These are phyloP conservation scores for Mycena maculata DNA, from an alignment of 768 basidiomycete species.

Conservation along the genomic window DNA sequence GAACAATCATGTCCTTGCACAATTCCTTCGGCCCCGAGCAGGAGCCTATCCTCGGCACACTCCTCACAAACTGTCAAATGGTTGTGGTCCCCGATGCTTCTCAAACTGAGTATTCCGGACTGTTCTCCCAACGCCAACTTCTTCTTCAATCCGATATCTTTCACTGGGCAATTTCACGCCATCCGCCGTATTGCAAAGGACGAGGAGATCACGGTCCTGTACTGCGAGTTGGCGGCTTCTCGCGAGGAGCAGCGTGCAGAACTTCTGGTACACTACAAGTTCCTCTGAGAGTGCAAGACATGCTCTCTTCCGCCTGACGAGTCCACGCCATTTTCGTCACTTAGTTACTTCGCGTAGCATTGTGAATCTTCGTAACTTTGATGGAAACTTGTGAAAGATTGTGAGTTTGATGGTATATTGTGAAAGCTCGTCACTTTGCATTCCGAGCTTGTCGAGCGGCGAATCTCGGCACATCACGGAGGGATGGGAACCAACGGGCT, in stretches of 20 bases:
- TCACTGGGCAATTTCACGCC: conserved; percentile 25
- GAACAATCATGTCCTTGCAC: conserved; percentile 14
- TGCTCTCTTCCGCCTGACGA: conserved; percentile 23
- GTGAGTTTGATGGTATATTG: too few relatives aligned
- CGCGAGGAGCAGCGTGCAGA: conserved; percentile 21
- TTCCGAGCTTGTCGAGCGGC: too few relatives aligned
- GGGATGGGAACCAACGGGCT: too few relatives aligned
- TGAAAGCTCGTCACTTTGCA: too few relatives aligned
- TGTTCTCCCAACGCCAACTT: conserved; percentile 26
- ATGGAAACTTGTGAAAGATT: too few relatives aligned
- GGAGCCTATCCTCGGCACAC: conserved; percentile 20
- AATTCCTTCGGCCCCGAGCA: conserved; percentile 24
- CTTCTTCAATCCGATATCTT: conserved; percentile 17
- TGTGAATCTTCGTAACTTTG: too few relatives aligned
- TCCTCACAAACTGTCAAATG: conserved; percentile 19
- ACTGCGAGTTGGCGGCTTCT: conserved; percentile 23
- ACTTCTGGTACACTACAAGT: conserved; percentile 26
- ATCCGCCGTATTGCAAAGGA: conserved; percentile 17
- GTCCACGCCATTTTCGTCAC: too few relatives aligned
- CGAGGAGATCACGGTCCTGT: conserved; percentile 25
- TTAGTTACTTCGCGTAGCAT: too few relatives aligned
- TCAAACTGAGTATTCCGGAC: conserved; percentile 9
- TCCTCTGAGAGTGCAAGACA: conserved; percentile 21
- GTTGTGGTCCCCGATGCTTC: conserved; percentile 10
- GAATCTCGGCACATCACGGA: too few relatives aligned